Conservation (phyloP, 495 filamentous ascomycete genomes). For the Hyaloscypha finlandica region DNA sequence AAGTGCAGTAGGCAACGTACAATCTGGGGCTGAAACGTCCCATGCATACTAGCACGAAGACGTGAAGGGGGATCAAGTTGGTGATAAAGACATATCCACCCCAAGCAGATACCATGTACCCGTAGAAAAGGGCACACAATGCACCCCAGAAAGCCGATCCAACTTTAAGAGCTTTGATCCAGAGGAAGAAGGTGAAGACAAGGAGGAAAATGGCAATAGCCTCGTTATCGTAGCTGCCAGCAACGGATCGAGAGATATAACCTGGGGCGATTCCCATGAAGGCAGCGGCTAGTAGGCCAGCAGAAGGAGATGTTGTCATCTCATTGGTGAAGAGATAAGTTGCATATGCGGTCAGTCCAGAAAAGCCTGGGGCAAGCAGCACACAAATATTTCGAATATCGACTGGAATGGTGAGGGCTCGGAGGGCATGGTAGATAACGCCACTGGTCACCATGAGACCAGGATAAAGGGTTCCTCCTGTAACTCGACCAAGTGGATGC, state of each 20-base stretch:
- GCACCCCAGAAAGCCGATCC: conserved; percentile 96
- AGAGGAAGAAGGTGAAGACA: conserved; percentile 98
- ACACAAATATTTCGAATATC: conserved; percentile 99
- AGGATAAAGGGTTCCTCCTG: conserved; percentile 96
- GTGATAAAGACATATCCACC: conserved; percentile 99
- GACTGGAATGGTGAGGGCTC: conserved; percentile 88
- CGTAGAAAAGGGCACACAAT: conserved; percentile 94
- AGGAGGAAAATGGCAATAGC: conserved; percentile 98
- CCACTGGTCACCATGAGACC: conserved; percentile 99
- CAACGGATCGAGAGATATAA: conserved; percentile 96
- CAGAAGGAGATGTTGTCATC: conserved; percentile 89
- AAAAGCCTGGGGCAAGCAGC: conserved; percentile 92
- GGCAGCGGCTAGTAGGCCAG: conserved; percentile 87
- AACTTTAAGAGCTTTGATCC: conserved; percentile 97
- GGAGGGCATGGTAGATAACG: conserved; percentile 91
- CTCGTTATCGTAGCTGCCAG: conserved; percentile 99
- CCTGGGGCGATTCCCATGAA: conserved; percentile 99
- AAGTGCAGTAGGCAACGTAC: conserved; percentile 96
- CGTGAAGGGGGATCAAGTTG: conserved; percentile 92
- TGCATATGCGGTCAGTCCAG: conserved; percentile 90
- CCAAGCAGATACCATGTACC: conserved; percentile 99
- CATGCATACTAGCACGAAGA: conserved; percentile 96
- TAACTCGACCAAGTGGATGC: conserved; percentile 98
- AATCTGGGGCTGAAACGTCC: conserved; percentile 90
- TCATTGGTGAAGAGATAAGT: conserved; percentile 96